Conservation (phyloP, 768 basidiomycete genomes). For the Leucosporidium scottii region DNA sequence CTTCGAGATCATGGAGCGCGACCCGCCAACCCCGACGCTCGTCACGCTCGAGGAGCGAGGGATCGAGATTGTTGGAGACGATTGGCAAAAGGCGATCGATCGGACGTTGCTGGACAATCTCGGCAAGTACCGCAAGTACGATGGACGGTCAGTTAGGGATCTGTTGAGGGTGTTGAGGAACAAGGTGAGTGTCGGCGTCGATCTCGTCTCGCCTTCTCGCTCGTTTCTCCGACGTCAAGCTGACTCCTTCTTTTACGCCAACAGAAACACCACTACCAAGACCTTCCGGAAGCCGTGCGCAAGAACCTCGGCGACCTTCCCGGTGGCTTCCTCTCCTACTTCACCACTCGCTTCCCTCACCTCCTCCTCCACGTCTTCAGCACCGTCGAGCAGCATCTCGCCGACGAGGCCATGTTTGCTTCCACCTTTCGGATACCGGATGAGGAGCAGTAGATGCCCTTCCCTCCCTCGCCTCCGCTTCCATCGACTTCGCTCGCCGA, state of each 20-base stretch:
- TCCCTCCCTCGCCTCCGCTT: neutral
- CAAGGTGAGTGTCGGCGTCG: slow-evolving; percentile 56
- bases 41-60: slow-evolving; percentile 67
- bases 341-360: slow-evolving; percentile 82
- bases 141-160: slow-evolving; percentile 83
- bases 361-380: slow-evolving; percentile 86
- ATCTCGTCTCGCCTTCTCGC: neutral
- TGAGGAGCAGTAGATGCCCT: slow-evolving; percentile 5
- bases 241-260: neutral
- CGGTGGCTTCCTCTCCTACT: slow-evolving; percentile 83
- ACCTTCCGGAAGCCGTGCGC: slow-evolving; percentile 85
- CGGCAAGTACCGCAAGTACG: slow-evolving; percentile 96
- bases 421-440: slow-evolving; percentile 27
- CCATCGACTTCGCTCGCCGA: neutral
- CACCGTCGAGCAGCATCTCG: slow-evolving; percentile 67
- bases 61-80: slow-evolving; percentile 66
- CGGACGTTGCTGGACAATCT: slow-evolving; percentile 86
- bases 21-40: slow-evolving; percentile 72
- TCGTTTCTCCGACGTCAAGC: neutral
- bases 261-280: slow-evolving; percentile 97
- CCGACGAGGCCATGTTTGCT: slow-evolving; percentile 54
- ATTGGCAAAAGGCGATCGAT: slow-evolving; percentile 83
- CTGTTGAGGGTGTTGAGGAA: slow-evolving; percentile 85
- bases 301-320: slow-evolving; percentile 84
- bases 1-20: slow-evolving; percentile 95